Conservation (phyloP, 1,139 yeast genomes). For the Suhomyces bokatorum region DNA sequence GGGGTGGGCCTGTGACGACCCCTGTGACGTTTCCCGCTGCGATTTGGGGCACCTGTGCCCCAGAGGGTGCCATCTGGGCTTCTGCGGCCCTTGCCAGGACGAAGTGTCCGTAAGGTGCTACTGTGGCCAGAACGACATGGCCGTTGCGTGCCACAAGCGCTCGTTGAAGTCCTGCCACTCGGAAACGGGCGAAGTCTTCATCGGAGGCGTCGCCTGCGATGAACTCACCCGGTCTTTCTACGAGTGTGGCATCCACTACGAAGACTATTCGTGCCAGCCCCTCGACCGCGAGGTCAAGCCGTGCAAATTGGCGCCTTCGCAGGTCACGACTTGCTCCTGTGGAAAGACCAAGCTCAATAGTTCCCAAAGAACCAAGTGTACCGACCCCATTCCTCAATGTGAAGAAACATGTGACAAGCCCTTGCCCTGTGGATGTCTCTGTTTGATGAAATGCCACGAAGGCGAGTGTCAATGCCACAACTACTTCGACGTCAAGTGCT, state of each 20-base stretch:
- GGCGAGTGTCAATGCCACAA: constrained; percentile 73
- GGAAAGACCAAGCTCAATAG: constrained; percentile 48
- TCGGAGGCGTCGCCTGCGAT: constrained; percentile 65
- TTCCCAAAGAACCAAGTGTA: constrained; percentile 52
- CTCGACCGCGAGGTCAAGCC: constrained; percentile 35
- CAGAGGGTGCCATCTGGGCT: constrained; percentile 64
- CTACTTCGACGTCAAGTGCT: constrained; percentile 48
- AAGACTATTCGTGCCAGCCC: constrained; percentile 61
- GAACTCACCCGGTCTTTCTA: constrained; percentile 50
- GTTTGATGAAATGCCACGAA: constrained; percentile 70
- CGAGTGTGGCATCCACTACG: constrained; percentile 70
- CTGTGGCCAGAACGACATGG: constrained; percentile 60
- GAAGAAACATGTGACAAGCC: constrained; percentile 59
- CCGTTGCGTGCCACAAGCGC: constrained; percentile 53
- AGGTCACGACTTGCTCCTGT: constrained; percentile 70
- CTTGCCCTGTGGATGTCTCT: constrained; percentile 71
- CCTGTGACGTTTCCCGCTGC: constrained; percentile 62
- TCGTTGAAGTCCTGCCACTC: constrained; percentile 30
- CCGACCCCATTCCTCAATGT: constrained; percentile 81
- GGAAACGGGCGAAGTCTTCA: constrained; percentile 40
- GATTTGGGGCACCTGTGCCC: constrained; percentile 57
- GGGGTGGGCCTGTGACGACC: constrained; percentile 69
- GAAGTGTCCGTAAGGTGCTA: constrained; percentile 55
- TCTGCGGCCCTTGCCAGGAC: constrained; percentile 69
- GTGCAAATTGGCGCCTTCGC: constrained; percentile 67